Evolutionary conservation across 2,329 filamentous ascomycete species (phyloP).

Genomic region (Blumeria graminis): DNA sequence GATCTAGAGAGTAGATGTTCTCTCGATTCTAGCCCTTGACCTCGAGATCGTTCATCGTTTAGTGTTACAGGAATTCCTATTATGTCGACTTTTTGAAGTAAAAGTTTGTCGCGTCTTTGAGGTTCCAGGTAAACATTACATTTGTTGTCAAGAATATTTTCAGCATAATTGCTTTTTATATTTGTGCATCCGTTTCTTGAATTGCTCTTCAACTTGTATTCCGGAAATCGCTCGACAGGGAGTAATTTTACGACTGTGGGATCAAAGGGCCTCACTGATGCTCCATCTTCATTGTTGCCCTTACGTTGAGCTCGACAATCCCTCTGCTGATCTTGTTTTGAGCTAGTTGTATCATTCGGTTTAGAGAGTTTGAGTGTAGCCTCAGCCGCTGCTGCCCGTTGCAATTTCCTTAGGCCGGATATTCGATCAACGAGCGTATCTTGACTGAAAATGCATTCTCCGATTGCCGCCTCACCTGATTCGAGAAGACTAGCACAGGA

Average conservation of each 20-base stretch:
- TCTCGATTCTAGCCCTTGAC: too few species aligned
- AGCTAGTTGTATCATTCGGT: slow-evolving; percentile 13
- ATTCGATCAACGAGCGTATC: slow-evolving; percentile 30
- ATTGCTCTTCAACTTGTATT: too few species aligned
- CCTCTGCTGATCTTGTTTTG: slow-evolving; percentile 31
- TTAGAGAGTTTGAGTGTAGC: slow-evolving; percentile 26
- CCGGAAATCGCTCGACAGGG: slow-evolving; percentile 40
- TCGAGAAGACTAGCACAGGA: slow-evolving; percentile 14
- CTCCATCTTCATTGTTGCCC: slow-evolving; percentile 9
- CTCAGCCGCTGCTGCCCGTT: slow-evolving; percentile 15
- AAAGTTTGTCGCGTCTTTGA: too few species aligned
- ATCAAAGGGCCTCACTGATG: slow-evolving; percentile 5
- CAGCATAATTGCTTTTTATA: too few species aligned
- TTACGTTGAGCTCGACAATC: slow-evolving; percentile 20
- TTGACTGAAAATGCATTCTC: slow-evolving; percentile 23
- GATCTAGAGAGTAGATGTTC: too few species aligned
- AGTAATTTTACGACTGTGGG: slow-evolving; percentile 18
- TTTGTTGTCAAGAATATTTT: too few species aligned
- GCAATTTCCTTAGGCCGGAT: slow-evolving; percentile 34
- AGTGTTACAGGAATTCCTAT: too few species aligned
- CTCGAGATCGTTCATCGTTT: too few species aligned
- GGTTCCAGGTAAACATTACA: too few species aligned
- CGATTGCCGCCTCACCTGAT: slow-evolving; percentile 14
- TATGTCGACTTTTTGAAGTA: too few species aligned
- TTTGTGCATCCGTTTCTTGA: too few species aligned